Base-by-base conservation (phyloP, 2,329 filamentous ascomycete species). In the Akanthomyces lecanii region DNA sequence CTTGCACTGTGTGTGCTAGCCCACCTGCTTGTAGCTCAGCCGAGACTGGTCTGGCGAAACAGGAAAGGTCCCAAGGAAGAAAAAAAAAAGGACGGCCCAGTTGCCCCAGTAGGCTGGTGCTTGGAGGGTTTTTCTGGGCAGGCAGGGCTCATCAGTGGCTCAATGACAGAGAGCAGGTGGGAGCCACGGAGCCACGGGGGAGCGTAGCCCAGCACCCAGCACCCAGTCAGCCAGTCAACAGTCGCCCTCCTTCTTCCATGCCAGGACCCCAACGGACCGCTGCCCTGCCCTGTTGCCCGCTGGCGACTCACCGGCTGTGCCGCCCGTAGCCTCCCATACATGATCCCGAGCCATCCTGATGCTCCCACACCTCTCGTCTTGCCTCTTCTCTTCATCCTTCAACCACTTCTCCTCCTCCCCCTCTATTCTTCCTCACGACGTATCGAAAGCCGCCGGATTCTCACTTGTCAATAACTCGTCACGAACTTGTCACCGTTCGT, bases 391-490 rank as follows among this genome's bases (percentile, higher is more conserved):
- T 66, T 64, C 64, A 60, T 63, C 53, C 61, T 66, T 65, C 53
- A 63, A 61, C 66, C 63, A 66, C 66, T 21, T 65, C 58, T 66
- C 63, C 59, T 64, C 60, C 65, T 21, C 66, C 54, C 57, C 66
- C 64, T 65, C 63, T 61, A 36, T 36, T 65, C 64, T 51, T 65
- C 64, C 68, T 69, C 70, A 71, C 72, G 71, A 72, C 65, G 68
- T 68, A 66, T 72, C 71, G 74, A 76, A 76, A 75, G 48, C 66
- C 61, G 55, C 44, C 57, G 62, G 54, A 61, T 61, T 63, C 61
- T 58, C 21, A n/a, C 30, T 53, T 44, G 62, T 42, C 62, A 64
- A 64, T 57, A n/a, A 4, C 11, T 21, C 11, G 56, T 61, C 62
- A 14, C 56, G 57, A 64, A 60, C 56, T 64, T 62, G 65, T 65